phyloP scores from a whole-genome alignment of 805 yeast species.

The Hanseniaspora lachancei region DNA sequence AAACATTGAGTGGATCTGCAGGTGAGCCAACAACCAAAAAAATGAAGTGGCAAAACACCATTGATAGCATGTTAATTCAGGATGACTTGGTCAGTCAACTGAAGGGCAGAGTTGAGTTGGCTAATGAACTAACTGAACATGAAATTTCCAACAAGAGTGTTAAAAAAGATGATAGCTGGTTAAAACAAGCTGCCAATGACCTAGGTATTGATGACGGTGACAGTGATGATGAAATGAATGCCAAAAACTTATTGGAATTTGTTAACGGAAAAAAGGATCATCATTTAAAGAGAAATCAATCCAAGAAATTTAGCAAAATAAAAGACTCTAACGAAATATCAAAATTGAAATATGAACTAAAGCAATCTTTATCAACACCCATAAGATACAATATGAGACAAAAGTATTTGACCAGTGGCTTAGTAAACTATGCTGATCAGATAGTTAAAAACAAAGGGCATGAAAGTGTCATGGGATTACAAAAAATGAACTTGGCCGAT shows the following conservation, averaged over 20 bases:
- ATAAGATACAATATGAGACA: constrained; percentile 51
- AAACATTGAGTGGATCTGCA: constrained; percentile 33
- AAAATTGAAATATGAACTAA: constrained; percentile 39
- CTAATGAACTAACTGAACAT: constrained; percentile 65
- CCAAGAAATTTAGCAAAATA: constrained; percentile 40
- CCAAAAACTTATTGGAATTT: constrained; percentile 25
- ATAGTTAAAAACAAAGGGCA: constrained; percentile 58
- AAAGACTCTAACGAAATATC: constrained; percentile 39
- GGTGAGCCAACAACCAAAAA: constrained; percentile 14
- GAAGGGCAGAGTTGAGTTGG: constrained; percentile 51
- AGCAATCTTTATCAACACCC: constrained; percentile 38
- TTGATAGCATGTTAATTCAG: constrained; percentile 64
- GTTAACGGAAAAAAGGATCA: constrained; percentile 35
- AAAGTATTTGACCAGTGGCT: constrained; percentile 69
- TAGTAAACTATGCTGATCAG: constrained; percentile 63
- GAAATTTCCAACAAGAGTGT: constrained; percentile 46
- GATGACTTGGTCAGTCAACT: constrained; percentile 57
- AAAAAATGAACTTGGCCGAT: constrained; percentile 53
- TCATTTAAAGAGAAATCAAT: constrained; percentile 47
- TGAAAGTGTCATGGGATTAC: constrained; percentile 55
- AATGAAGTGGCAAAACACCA: constrained; percentile 39
- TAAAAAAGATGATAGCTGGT: constrained; percentile 65
- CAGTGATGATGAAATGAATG: constrained; percentile 36
- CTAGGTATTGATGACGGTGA: constrained; percentile 63
- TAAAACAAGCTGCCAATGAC: constrained; percentile 83